Evolutionary conservation across 345 rosid species (phyloP), one percentile per base, ranked within the genome.

Genomic region (Hibiscus mutabilis): DNA sequence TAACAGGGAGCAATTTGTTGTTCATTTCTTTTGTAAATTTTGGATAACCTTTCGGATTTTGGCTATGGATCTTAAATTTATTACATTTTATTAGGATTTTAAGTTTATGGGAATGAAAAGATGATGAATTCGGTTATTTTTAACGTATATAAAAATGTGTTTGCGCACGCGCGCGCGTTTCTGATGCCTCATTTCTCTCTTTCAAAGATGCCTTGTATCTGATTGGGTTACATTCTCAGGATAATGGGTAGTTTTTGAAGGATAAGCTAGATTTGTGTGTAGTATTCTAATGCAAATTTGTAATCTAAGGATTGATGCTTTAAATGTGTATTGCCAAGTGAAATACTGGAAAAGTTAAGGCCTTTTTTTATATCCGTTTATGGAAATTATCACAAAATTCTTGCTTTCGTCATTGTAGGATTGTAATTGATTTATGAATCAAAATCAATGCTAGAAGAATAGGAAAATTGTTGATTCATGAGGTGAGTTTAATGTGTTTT

Each of bases 341-440:
- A 65, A 22, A 64, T 21, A 13, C 14, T 42, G 18, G 35, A 31
- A 5, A 53, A 12, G 29, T 37, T 12, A 40, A 11, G 51, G 31
- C n/a, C 5, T 18, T 64, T 6, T 18, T 40, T 40, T 40, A 21
- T 65, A 47, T 65, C 5, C 31, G 22, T 64, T 21, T 64, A 11
- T 64, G 68, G 12, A 1, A 42, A 64, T 66, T 11, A 12, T 66
- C 6, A 14, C 55, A 66, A 24, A 42, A 21, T 64, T 66, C 55
- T 46, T 66, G 55, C 56, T 64, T 40, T 13, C 15, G 24, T 19
- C 55, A 25, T 66, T 25, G 35, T 47, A 24, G 70, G 70, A 25
- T 25, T 66, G 58, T 25, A 25, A 24, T 66, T 47, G 24, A 25
- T 66, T 66, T 47, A 66, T 66, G 57, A 47, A 27, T 66, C 40